phyloP scores from a whole-genome alignment of 805 yeast genomes.

The Lipomyces chichibuensis region DNA sequence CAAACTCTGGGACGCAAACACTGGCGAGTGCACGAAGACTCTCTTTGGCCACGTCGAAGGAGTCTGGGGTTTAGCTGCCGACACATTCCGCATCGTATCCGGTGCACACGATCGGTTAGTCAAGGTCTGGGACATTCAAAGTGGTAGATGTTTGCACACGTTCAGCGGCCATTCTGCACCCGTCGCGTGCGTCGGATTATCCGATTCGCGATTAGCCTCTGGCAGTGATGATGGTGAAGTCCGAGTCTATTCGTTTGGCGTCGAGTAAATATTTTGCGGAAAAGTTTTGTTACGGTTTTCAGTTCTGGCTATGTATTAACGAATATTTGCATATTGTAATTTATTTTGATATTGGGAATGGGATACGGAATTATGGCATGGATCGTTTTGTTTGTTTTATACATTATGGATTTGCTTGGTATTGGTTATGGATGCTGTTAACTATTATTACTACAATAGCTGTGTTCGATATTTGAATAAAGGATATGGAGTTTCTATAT shows the following conservation, averaged over 20 bases:
- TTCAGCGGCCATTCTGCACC: constrained; percentile 70
- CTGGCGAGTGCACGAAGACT: constrained; percentile 88
- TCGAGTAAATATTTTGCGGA: constrained; percentile 11
- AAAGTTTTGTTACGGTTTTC: not conserved
- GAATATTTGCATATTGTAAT: not conserved
- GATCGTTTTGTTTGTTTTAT: not conserved
- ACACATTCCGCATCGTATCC: constrained; percentile 88
- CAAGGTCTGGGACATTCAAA: constrained; percentile 94
- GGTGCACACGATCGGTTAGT: constrained; percentile 92
- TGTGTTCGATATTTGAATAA: not conserved
- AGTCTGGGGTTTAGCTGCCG: constrained; percentile 96
- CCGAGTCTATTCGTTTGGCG: constrained; percentile 80
- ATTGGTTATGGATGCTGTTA: not conserved
- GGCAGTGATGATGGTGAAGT: constrained; percentile 89
- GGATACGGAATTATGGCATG: not conserved
- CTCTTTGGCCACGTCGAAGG: constrained; percentile 99
- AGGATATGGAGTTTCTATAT: not conserved
- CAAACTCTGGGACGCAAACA: constrained; percentile 90
- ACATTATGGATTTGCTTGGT: not conserved
- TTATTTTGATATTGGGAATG: not conserved
- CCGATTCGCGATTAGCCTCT: constrained; percentile 86
- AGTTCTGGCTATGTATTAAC: not conserved
- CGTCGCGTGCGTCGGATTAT: constrained; percentile 70
- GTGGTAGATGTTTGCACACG: constrained; percentile 92
- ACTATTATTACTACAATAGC: too few relatives aligned